Base-by-base conservation (phyloP, 257 asterid genomes). In the Linaria vulgaris region DNA sequence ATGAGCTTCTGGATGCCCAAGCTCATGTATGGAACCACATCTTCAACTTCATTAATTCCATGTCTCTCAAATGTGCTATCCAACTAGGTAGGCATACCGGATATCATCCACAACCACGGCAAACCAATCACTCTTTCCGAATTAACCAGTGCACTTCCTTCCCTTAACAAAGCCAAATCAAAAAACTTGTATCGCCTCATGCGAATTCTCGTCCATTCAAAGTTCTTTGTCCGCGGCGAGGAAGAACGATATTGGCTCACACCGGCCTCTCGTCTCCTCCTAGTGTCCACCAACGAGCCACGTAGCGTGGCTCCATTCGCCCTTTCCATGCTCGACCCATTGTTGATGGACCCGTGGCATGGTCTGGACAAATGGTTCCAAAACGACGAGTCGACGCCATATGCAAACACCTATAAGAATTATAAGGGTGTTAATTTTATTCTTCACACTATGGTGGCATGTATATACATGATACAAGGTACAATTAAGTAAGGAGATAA, bases 311-410 rank as follows among this genome's bases (percentile, higher is more conserved):
- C 12, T 1, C 21, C 70, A 0, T 61, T 13, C 23, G 48, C 59
- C 5, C 44, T 62, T 11, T 20, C 31, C 66, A 19, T 9, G 30
- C 69, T 67, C 1, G 78, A 72, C 41, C 61, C 70, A 1, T 1
- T 56, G 13, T 0, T 63, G 34, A 15, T 23, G 10, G 45, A 21
- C 7, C 54, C 75, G 31, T 72, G 72, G 67, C 63, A 72, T 23
- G 1, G 27, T 14, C 14, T 76, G 60, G 13, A 21, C n/a, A 70
- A 66, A n/a, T 73, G 82, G 78, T 68, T 74, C 51, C 73, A 20
- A 41, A 34, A 64, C 9, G 43, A 39, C 17, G 17, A 23, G 24
- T 52, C 53, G 0, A 53, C 67, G 12, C 24, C 79, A 15, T 76
- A 69, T 48, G 61, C 21, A 20, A 62, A 62, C 3, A n/a, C n/a